These are phyloP conservation scores for Xylaria sp. DNA, from an alignment of 2,329 filamentous ascomycete genomes.

Conservation along the genomic window DNA sequence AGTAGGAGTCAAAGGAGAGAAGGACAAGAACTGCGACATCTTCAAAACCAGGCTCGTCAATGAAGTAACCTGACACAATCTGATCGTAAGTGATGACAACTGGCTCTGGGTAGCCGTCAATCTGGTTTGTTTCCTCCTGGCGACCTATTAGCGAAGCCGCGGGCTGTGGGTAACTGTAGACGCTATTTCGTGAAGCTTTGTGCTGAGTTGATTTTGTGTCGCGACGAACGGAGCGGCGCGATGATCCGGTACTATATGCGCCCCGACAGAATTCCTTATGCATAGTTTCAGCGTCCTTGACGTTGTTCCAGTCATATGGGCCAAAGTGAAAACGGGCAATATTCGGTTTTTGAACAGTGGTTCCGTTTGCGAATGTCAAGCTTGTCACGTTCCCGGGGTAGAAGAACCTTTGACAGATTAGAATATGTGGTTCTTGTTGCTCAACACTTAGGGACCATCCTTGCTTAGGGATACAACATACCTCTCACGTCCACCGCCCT, in stretches of 20 bases:
- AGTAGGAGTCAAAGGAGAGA: slow-evolving; percentile 22
- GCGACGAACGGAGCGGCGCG: background rate
- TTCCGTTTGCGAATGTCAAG: slow-evolving; percentile 27
- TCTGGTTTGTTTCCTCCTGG: slow-evolving; percentile 10
- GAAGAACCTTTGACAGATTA: slow-evolving; percentile 16
- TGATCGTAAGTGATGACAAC: slow-evolving; percentile 24
- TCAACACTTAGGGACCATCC: no score
- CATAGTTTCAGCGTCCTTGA: slow-evolving; percentile 24
- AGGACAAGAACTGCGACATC: slow-evolving; percentile 26
- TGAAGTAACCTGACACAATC: slow-evolving; percentile 23
- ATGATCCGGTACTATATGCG: slow-evolving; percentile 10
- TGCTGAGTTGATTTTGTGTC: slow-evolving; percentile 2
- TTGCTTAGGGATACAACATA: background rate
- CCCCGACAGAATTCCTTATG: slow-evolving; percentile 26
- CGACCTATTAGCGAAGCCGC: background rate
- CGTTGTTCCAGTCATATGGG: slow-evolving; percentile 22
- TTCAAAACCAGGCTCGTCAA: slow-evolving; percentile 25
- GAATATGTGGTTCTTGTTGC: background rate
- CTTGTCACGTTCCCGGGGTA: slow-evolving; percentile 24
- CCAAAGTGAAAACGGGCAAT: slow-evolving; percentile 22
- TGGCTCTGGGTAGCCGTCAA: slow-evolving; percentile 26
- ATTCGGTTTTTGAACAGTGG: slow-evolving; percentile 18
- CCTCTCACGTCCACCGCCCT: slow-evolving; percentile 24
- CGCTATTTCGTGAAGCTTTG: background rate
- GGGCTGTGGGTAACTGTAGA: slow-evolving; percentile 11